Conservation (phyloP, 163 green algal species). For the Prototheca wickerhamii region DNA sequence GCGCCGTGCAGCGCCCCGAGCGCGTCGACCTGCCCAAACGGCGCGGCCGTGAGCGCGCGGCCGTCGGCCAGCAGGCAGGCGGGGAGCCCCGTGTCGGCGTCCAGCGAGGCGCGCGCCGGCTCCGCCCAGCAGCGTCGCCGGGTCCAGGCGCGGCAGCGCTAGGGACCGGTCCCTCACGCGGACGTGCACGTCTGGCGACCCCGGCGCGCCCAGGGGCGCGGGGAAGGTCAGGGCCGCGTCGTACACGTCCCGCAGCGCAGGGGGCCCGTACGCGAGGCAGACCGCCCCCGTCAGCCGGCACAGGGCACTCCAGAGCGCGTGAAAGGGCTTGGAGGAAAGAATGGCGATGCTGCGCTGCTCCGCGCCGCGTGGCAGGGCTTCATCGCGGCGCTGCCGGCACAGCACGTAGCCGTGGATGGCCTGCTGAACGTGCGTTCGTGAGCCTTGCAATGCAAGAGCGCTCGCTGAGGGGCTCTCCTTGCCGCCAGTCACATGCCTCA, state of each 20-base stretch:
- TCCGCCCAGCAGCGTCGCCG: constrained; percentile 14
- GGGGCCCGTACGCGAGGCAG: constrained; percentile 47
- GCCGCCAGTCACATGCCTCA: neutral
- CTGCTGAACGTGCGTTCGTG: neutral
- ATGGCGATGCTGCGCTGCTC: constrained; percentile 57
- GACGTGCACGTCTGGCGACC: constrained; percentile 26
- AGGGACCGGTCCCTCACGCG: constrained; percentile 23
- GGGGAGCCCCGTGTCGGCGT: constrained; percentile 12
- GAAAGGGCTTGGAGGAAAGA: constrained; percentile 33
- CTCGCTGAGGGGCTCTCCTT: constrained; percentile 19
- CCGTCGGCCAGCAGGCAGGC: constrained; percentile 12
- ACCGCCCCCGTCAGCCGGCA: constrained; percentile 39
- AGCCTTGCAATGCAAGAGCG: neutral
- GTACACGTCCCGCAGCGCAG: constrained; percentile 40
- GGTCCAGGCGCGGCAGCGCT: constrained; percentile 25
- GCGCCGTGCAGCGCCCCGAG: constrained; percentile 30
- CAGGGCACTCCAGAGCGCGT: constrained; percentile 39
- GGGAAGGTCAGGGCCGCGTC: constrained; percentile 31
- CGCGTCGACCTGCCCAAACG: constrained; percentile 19
- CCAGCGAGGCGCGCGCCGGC: constrained; percentile 16
- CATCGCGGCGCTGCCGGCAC: constrained; percentile 74
- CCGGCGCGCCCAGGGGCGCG: constrained; percentile 22
- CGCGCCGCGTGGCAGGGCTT: constrained; percentile 54
- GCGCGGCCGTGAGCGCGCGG: constrained; percentile 3
- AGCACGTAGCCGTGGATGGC: constrained; percentile 56